Base-by-base conservation (phyloP, 2,329 filamentous ascomycete genomes). In the Peltaster fructicola region DNA sequence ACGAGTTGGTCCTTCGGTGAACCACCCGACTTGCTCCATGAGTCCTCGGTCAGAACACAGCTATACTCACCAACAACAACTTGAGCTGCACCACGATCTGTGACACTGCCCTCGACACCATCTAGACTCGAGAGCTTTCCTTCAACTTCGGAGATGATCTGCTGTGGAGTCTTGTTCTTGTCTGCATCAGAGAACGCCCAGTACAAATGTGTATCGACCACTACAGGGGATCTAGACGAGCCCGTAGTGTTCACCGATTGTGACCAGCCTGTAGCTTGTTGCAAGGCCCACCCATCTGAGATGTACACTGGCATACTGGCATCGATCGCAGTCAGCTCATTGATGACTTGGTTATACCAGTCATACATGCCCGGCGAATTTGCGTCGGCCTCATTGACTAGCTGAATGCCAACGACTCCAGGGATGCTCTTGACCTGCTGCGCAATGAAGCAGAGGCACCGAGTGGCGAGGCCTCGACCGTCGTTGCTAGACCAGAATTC, bases 181-280 rank as follows among this genome's bases (percentile, higher is more conserved):
- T 69, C 59, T 2, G 47, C 50, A 7, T 63, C 58, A n/a, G 54
- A 52, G 39, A 68, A 69, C 18, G 58, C 60, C 52, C 62, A 71
- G 40, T 71, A 70, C 28, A 58, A 54, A 41, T 70, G 66, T 8
- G 64, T 68, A 33, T 70, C 67, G 14, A 71, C 50, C 12, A 69
- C 45, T 6, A 70, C 51, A 0, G 64, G 62, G 24, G 56, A 57
- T 4, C 15, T 14, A 11, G 33, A 19, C 8, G 20, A 24, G 26
- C 46, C 46, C 38, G 37, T 15, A 13, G 40, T 34, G 30, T 57
- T 59, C 33, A 55, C 57, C 6, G 38, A 39, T 12, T 51, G 44
- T 3, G 42, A 46, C 50, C 64, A 70, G 6, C 50, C 40, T 13
- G 63, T 33, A 3, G 56, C 55, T 13, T 48, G 45, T 1, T 37